These are phyloP conservation scores for Penicillium paradoxum DNA, from an alignment of 495 filamentous ascomycete species.

Conservation along the genomic window DNA sequence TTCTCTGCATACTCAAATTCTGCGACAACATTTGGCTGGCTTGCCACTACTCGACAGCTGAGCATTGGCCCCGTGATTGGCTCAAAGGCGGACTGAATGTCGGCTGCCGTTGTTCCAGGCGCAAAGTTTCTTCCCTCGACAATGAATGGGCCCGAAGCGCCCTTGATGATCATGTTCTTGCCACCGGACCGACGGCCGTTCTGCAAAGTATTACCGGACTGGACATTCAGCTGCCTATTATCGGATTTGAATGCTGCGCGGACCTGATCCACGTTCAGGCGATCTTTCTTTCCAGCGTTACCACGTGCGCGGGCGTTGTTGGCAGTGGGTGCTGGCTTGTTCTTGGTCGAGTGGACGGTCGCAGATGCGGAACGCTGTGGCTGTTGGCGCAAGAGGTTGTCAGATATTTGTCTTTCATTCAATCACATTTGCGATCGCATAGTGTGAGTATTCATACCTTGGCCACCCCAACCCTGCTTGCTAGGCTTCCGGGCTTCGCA, in stretches of 20 bases:
- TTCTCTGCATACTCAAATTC: constrained; percentile 79
- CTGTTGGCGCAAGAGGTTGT: background rate
- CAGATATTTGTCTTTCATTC: background rate
- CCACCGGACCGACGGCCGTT: background rate
- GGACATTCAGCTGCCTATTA: constrained; percentile 26
- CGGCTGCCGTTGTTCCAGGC: constrained; percentile 85
- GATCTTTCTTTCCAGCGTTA: constrained; percentile 30
- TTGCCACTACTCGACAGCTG: constrained; percentile 65
- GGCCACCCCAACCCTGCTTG: constrained; percentile 68
- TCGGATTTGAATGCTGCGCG: constrained; percentile 29
- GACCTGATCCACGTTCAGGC: constrained; percentile 36
- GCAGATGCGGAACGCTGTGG: constrained; percentile 42
- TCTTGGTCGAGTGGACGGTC: constrained; percentile 32
- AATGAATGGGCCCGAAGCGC: constrained; percentile 67
- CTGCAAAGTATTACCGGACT: constrained; percentile 26
- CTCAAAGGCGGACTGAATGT: constrained; percentile 83
- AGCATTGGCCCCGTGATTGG: constrained; percentile 65
- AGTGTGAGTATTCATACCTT: constrained; percentile 49
- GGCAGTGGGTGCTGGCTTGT: constrained; percentile 18
- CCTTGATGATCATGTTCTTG: constrained; percentile 65
- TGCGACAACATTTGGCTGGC: constrained; percentile 72
- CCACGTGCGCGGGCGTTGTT: constrained; percentile 19
- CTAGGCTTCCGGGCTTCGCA: constrained; percentile 53
- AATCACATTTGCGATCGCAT: background rate
- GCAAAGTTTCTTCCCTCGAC: constrained; percentile 88